Evolutionary conservation across 345 rosid species (phyloP), one percentile per base, ranked within the genome.

Genomic region (Eucalyptus pauciflora): DNA sequence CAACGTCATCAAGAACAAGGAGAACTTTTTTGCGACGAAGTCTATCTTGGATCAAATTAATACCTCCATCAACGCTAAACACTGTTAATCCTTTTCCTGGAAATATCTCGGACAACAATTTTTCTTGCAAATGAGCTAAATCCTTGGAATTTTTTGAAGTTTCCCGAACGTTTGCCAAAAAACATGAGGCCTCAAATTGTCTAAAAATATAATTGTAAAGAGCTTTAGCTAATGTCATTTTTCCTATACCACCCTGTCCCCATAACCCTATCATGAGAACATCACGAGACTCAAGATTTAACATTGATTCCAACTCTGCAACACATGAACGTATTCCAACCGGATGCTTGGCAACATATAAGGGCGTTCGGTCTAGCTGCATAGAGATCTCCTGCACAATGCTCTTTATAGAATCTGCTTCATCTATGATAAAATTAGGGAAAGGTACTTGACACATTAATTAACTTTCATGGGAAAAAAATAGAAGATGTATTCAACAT

Each of bases 251-350:
- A 17, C 88, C 80, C 1, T 13, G 17, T 16, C 88, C 80, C 24
- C 48, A 46, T 24, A 87, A 18, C 0, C 80, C 88, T 20, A 87
- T 17, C 81, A 27, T 62, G 41, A 27, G 5, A 11, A 60, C 81
- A 62, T 60, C 52, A 25, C 0, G 14, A 48, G 80, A 29, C 24
- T 87, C 88, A 4, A 62, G 46, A 45, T 87, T 20, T 17, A 87
- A 22, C 9, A 62, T 31, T 0, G 54, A 64, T 49, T 31, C 1
- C 20, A 60, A 0, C 6, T 3, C 0, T 29, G 2, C 12, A 0
- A 87, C 12, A 0, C 0, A 41, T 11, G 0, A 0, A 22, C 0
- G 20, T 5, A 87, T 27, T 22, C 88, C 88, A 9, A 87, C 4
- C 2, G 41, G 80, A 46, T 85, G 54, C 58, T 85, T 29, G 33